Evolutionary conservation across 176 grass and related monocot genomes (phyloP).

Genomic region (Cocos nucifera): DNA sequence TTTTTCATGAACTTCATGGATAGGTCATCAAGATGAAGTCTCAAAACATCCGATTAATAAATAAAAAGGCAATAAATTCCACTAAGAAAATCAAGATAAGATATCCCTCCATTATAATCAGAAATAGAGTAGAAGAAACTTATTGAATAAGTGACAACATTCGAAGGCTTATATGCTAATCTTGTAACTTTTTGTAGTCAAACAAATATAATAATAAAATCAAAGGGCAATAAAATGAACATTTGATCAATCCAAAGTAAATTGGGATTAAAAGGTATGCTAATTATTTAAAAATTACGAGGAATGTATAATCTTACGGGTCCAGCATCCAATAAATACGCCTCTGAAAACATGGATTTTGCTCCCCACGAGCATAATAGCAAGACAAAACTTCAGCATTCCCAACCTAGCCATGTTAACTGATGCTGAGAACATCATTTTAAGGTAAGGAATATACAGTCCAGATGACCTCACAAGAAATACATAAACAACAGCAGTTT

Average conservation of each 20-base stretch:
- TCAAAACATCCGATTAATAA: too few relatives aligned
- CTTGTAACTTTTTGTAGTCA: background rate
- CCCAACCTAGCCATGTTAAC: conserved; percentile 46
- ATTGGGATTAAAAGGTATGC: background rate
- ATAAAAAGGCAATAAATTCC: too few relatives aligned
- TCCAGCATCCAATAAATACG: conserved; percentile 93
- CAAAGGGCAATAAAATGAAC: background rate
- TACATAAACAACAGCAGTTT: background rate
- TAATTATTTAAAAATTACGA: background rate
- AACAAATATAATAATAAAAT: background rate
- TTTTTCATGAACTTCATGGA: too few relatives aligned
- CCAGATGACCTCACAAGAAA: background rate
- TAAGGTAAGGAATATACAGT: background rate
- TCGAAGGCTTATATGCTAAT: too few relatives aligned
- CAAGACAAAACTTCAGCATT: conserved; percentile 51
- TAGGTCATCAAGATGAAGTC: too few relatives aligned
- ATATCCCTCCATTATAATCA: too few relatives aligned
- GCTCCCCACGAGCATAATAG: conserved; percentile 62
- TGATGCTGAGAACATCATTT: background rate
- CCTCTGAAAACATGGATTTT: conserved; percentile 61
- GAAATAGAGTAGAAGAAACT: too few relatives aligned
- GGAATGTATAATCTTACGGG: conserved; percentile 44
- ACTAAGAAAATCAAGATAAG: too few relatives aligned
- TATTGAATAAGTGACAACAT: too few relatives aligned
- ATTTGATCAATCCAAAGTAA: background rate